Evolutionary conservation across 1,139 yeast species (phyloP).

Genomic region (Saccharomyces hybrid): DNA sequence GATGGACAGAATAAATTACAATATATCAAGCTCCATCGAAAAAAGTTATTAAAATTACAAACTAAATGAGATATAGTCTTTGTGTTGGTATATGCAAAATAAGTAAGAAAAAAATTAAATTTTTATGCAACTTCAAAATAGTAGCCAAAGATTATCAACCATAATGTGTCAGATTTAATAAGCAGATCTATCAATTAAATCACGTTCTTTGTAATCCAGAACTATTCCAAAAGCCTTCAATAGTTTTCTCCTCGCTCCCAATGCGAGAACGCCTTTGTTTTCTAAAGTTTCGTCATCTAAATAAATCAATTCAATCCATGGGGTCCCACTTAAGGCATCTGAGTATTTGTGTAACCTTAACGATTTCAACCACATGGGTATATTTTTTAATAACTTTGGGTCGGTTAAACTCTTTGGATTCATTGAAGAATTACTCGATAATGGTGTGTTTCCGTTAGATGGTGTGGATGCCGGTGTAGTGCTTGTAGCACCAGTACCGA

Average conservation of each 20-base stretch:
- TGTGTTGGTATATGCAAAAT: not conserved
- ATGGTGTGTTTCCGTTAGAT: conserved; percentile 7
- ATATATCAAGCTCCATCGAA: not conserved
- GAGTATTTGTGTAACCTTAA: conserved; percentile 90
- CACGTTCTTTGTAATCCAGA: conserved; percentile 39
- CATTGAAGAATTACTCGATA: conserved; percentile 41
- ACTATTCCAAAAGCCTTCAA: conserved; percentile 86
- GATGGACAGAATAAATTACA: not conserved
- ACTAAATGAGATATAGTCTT: not conserved
- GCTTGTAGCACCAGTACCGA: not conserved
- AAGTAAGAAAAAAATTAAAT: not conserved
- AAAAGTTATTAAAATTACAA: not conserved
- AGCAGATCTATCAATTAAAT: conserved; percentile 28
- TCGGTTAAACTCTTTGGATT: conserved; percentile 59
- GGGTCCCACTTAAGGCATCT: conserved; percentile 63
- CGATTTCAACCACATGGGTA: conserved; percentile 89
- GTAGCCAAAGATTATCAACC: not conserved
- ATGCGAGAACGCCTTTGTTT: conserved; percentile 77
- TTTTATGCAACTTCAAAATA: not conserved
- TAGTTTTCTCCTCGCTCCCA: conserved; percentile 90
- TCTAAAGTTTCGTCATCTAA: conserved; percentile 65
- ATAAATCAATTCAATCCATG: conserved; percentile 74
- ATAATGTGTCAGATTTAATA: conserved; percentile 7
- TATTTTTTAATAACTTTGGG: conserved; percentile 57
- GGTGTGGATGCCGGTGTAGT: conserved; percentile 1